Evolutionary conservation across 257 asterid species (phyloP), one percentile per base, ranked within the genome.

Genomic region (Petunia secreta): DNA sequence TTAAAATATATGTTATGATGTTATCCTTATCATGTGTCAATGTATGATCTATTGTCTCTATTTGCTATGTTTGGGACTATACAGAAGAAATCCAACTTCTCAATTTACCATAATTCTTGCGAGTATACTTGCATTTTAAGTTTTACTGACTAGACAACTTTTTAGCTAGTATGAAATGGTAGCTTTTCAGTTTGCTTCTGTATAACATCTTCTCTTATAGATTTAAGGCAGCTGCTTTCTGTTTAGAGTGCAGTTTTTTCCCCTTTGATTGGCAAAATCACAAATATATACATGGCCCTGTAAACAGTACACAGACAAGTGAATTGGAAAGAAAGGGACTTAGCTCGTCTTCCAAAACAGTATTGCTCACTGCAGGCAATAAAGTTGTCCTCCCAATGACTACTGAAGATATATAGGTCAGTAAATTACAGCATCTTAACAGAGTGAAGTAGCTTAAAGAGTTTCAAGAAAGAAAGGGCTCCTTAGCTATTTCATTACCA

Each of bases 81-180:
- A 25, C 25, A 16, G 34, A 14, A 14, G 3, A 15, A 48, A 34
- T 71, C 25, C 77, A 71, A 71, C 58, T 25, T 5, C 60, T 48
- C 44, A 48, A 71, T 71, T 71, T 46, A 71, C 36, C 34, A 48
- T 73, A 73, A 36, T 73, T 73, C 62, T 71, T 73, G 62, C 34
- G 34, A 48, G 62, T 73, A 73, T 71, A 50, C 77, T 34, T 50
- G 36, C 36, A 50, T 73, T 50, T 36, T 50, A 73, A 48, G 37
- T 73, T 71, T 50, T 50, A 73, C 14, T 50, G 25, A 25, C 78
- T 50, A 62, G 13, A 34, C 36, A 48, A 50, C 25, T 50, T 48
- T 50, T 53, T 62, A 50, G 78, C 62, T 50, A 50, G 78, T 50
- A 73, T 73, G 77, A 15, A 73, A 50, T n/a, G 60, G 50, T 73